Conservation (phyloP, 208 protist species). For the Trypanosoma lewisi region DNA sequence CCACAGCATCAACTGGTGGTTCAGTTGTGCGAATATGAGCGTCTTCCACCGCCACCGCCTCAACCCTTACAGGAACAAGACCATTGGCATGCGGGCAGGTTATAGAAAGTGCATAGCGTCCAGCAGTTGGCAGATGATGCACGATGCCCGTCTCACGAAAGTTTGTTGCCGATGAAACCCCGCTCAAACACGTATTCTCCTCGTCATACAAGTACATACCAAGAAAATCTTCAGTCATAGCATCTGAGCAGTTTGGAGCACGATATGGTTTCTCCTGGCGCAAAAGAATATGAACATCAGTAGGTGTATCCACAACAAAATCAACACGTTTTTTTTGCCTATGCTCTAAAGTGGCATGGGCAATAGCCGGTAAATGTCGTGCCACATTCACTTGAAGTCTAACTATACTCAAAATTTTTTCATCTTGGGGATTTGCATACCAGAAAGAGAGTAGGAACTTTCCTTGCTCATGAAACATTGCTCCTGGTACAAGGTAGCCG, state of each 20-base stretch:
- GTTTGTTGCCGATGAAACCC: constrained; percentile 54
- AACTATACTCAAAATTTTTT: constrained; percentile 31
- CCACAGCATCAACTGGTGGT: constrained; percentile 67
- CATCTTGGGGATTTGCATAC: constrained; percentile 45
- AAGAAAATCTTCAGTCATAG: constrained; percentile 76
- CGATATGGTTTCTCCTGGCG: constrained; percentile 71
- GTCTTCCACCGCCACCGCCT: constrained; percentile 52
- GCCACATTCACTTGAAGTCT: constrained; percentile 55
- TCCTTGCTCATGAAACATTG: constrained; percentile 60
- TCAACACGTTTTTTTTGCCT: constrained; percentile 63
- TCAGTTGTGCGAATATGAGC: constrained; percentile 73
- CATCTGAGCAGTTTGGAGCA: constrained; percentile 43
- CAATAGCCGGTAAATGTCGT: constrained; percentile 63
- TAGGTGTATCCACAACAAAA: constrained; percentile 69
- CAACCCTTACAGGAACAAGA: constrained; percentile 56
- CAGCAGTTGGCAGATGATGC: constrained; percentile 47
- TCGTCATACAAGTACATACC: constrained; percentile 73
- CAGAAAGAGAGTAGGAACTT: constrained; percentile 89
- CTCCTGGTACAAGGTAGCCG: constrained; percentile 73
- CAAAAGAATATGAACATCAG: constrained; percentile 72
- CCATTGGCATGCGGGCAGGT: constrained; percentile 56
- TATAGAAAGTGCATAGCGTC: constrained; percentile 66
- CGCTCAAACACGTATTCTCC: constrained; percentile 57
- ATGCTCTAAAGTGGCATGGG: constrained; percentile 50
- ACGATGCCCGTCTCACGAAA: constrained; percentile 75